Conservation (phyloP, 768 basidiomycete genomes). For the Termitomyces sp. region DNA sequence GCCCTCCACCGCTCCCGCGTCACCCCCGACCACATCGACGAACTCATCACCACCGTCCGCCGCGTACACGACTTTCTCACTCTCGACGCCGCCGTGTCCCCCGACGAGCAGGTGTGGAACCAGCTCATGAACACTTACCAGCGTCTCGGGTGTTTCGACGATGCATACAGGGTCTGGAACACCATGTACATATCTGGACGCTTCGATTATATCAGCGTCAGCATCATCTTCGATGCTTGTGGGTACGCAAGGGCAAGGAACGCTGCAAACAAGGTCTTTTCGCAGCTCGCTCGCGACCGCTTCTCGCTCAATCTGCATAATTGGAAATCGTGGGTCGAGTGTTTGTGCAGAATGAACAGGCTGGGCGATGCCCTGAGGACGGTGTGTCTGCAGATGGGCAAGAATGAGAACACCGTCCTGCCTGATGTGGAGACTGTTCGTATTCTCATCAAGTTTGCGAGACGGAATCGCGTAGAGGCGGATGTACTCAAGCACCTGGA, state of each 20-base stretch:
- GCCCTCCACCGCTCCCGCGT: slow-evolving; percentile 23
- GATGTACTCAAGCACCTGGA: slow-evolving; percentile 46
- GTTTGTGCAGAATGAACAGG: slow-evolving; percentile 69
- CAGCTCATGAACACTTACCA: slow-evolving; percentile 89
- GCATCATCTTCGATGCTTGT: slow-evolving; percentile 85
- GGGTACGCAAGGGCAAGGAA: slow-evolving; percentile 53
- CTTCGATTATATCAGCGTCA: slow-evolving; percentile 64
- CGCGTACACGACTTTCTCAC: slow-evolving; percentile 73
- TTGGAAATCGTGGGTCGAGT: slow-evolving; percentile 85
- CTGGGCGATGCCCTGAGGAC: slow-evolving; percentile 66
- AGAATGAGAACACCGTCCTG: slow-evolving; percentile 34
- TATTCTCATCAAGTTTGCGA: slow-evolving; percentile 56
- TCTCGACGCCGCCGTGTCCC: slow-evolving; percentile 74
- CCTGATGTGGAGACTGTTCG: slow-evolving; percentile 49
- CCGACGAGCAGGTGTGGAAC: slow-evolving; percentile 71
- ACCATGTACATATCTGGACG: slow-evolving; percentile 55
- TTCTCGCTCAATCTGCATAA: slow-evolving; percentile 61
- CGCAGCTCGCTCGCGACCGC: slow-evolving; percentile 43
- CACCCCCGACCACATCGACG: slow-evolving; percentile 21
- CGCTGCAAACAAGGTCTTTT: slow-evolving; percentile 53
- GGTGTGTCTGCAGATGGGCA: slow-evolving; percentile 64
- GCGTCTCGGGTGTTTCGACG: slow-evolving; percentile 65
- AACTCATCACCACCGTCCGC: slow-evolving; percentile 49
- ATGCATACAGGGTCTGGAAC: slow-evolving; percentile 81
- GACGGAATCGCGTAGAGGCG: slow-evolving; percentile 35